Base-by-base conservation (phyloP, 805 yeast species). In the Candida cerambycidarum region DNA sequence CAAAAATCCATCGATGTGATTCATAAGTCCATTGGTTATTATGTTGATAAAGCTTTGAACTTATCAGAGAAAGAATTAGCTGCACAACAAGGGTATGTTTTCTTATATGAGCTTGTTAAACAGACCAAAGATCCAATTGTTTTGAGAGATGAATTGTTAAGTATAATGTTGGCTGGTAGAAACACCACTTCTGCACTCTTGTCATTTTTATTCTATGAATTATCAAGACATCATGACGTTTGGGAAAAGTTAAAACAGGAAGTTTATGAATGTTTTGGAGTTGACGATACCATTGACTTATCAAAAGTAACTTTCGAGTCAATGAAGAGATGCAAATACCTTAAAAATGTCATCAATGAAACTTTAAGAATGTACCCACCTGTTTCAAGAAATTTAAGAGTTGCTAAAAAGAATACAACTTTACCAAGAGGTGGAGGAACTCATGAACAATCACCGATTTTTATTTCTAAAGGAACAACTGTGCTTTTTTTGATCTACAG, bases 381-480 rank as follows among this genome's bases (percentile, higher is more conserved):
- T 19, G 66, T 64, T 18, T 59, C 70, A 7, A 48, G 59, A 38
- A 63, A 63, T 43, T 51, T 75, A 1, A 50, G 66, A 38, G 52
- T 50, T 25, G 53, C 62, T n/a, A 57, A 51, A 18, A 59, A 52
- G 41, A 52, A 59, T 42, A 61, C 66, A 4, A 58, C 61, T 1
- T 47, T 61, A n/a, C 66, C 66, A 14, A 50, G 48, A 39, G 66
- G 66, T 19, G 65, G 64, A 9, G 69, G 69, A 4, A 37, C 45
- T 3, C 55, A 59, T 35, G 60, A 54, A 7, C 18, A 37, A 28
- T 39, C 46, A n/a, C 62, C 62, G 27, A 56, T 54, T 1, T 65
- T 68, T 41, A 61, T 76, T 17, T 59, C 60, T 29, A 74, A 75
- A 58, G 79, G 78, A 25, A 62, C 67, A 24, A 51, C 51, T 13